These are phyloP conservation scores for Leucocoprinus birnbaumii DNA, from an alignment of 768 basidiomycete genomes.

Conservation along the genomic window DNA sequence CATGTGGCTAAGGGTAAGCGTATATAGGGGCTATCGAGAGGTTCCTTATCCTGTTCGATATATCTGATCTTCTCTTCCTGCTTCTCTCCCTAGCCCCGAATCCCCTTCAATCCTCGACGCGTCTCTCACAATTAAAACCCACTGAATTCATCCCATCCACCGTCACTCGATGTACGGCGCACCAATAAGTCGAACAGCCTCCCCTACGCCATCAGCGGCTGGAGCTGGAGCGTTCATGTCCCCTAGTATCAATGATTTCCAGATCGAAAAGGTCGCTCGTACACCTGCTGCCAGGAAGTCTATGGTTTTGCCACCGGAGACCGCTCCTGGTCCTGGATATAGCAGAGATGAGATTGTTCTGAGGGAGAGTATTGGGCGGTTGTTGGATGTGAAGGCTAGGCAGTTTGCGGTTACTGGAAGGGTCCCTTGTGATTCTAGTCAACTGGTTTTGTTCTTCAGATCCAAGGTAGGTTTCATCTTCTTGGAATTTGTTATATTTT, in stretches of 20 bases:
- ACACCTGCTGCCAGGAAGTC: constrained; percentile 31
- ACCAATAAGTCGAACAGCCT: constrained; percentile 13
- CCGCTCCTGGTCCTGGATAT: constrained; percentile 19
- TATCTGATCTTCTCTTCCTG: too few relatives aligned
- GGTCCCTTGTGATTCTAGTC: constrained; percentile 67
- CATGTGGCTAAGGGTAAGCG: too few relatives aligned
- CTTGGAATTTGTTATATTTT: background rate
- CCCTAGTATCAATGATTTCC: constrained; percentile 52
- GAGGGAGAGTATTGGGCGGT: constrained; percentile 48
- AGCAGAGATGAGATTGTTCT: constrained; percentile 52
- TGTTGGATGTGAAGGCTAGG: constrained; percentile 57
- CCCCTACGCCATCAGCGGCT: constrained; percentile 8
- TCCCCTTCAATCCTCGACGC: too few relatives aligned
- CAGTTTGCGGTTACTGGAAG: constrained; percentile 67
- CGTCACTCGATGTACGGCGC: constrained; percentile 12
- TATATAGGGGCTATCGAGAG: too few relatives aligned
- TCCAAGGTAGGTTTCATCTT: constrained; percentile 52
- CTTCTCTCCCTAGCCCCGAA: too few relatives aligned
- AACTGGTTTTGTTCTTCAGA: constrained; percentile 73
- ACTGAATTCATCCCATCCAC: too few relatives aligned
- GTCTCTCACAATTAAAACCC: background rate
- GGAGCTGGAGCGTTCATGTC: constrained; percentile 17
- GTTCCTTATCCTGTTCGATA: too few relatives aligned
- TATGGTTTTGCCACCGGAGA: constrained; percentile 25
- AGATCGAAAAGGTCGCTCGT: constrained; percentile 56